Evolutionary conservation across 192 early-diverging fungal species (phyloP).

Genomic region (Oehlia diaphana): DNA sequence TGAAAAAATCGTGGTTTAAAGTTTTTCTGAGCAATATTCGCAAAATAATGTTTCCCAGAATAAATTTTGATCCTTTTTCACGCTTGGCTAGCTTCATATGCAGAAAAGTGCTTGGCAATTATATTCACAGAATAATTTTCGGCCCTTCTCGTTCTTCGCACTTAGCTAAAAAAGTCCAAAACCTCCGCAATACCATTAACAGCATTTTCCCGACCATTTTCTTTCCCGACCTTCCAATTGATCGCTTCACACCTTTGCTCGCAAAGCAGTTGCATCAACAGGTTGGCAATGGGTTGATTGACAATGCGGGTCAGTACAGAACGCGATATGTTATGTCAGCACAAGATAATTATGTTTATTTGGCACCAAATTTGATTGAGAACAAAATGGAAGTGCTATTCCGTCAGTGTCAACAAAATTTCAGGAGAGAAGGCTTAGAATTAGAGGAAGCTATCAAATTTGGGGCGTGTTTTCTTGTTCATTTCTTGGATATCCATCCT

Average conservation of each 20-base stretch:
- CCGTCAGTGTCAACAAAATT: too few species aligned
- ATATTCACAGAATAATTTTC: too few species aligned
- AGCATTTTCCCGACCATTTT: constrained; percentile 11
- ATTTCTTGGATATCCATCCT: too few species aligned
- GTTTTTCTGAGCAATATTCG: not conserved
- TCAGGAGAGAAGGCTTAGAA: too few species aligned
- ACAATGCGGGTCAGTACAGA: constrained; percentile 23
- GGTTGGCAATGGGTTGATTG: constrained; percentile 20
- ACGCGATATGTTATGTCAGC: not conserved
- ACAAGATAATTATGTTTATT: too few species aligned
- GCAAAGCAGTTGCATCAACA: constrained; percentile 19
- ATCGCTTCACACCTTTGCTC: constrained; percentile 13
- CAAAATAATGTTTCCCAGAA: not conserved
- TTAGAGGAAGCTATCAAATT: too few species aligned
- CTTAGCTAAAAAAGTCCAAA: constrained; percentile 12
- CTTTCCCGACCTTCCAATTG: constrained; percentile 17
- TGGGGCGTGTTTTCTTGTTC: too few species aligned
- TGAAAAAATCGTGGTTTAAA: constrained; percentile 20
- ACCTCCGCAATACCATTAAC: not conserved
- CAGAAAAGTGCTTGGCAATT: not conserved
- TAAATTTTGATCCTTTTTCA: not conserved
- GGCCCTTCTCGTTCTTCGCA: not conserved
- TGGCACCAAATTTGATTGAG: too few species aligned
- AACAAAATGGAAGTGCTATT: too few species aligned
- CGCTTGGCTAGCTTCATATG: not conserved